Evolutionary conservation across 768 basidiomycete species (phyloP), one percentile per base, ranked within the genome.

Genomic region (Suillus brevipes): DNA sequence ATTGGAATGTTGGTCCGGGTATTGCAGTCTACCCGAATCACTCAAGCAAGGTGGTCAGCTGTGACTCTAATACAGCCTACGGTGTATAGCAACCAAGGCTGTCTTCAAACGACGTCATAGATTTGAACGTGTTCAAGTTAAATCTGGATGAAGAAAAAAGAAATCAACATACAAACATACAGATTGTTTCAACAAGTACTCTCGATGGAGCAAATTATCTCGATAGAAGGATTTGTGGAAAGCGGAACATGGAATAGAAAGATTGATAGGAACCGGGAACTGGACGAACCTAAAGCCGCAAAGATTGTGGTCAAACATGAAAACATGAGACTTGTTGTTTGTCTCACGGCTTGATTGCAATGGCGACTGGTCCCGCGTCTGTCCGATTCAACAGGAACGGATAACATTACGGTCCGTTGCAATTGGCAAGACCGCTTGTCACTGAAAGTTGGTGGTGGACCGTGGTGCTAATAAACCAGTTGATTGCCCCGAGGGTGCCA

Each of bases 241-340:
- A 38, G 57, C 57, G 57, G 57, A 58, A 13, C 57, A 40, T 25
- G 25, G 23, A 36, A 37, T 58, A 37, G 23, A 37, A 38, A 59
- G 18, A 42, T 20, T 28, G 57, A 59, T 59, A 59, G 18, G 40
- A 18, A 59, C 58, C 58, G 58, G 58, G 58, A 59, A 59, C 58
- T 59, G 25, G 38, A 59, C 40, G 40, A 42, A 59, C 58, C 58
- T 42, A 59, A 59, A 59, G 58, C 58, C 58, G 58, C 58, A 25
- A 20, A 4, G 25, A 42, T 59, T 20, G 34, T 42, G 58, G 18
- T 59, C 23, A 34, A 12, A 34, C 52, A 34, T 20, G 53, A 59
- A 59, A 59, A 59, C 18, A 59, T 7, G 18, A 28, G 9, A 59
- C 38, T 40, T 18, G 16, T 59, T 59, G 2, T 58, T 55, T 40